These are phyloP conservation scores for Daldinia childiae DNA, from an alignment of 495 filamentous ascomycete species.

Conservation along the genomic window DNA sequence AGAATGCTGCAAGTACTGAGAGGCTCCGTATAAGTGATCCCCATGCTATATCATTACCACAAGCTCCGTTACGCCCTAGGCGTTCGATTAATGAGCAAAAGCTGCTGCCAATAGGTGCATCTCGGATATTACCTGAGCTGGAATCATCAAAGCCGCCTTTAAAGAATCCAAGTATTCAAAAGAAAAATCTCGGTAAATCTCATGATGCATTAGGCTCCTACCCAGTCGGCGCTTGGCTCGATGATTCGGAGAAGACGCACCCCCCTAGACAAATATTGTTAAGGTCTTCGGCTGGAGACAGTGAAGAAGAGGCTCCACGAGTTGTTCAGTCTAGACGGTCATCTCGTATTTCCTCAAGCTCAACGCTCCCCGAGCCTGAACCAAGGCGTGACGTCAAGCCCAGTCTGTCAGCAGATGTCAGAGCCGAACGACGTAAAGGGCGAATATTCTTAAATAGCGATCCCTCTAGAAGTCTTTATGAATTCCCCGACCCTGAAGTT, in stretches of 20 bases:
- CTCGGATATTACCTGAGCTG: conserved; percentile 3
- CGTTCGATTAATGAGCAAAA: background rate
- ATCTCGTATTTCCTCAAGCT: background rate
- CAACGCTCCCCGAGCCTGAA: background rate
- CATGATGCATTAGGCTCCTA: conserved; percentile 29
- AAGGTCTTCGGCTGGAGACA: background rate
- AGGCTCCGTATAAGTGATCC: conserved; percentile 18
- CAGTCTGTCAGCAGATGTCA: background rate
- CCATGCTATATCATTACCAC: background rate
- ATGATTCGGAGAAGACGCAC: background rate
- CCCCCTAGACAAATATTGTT: background rate
- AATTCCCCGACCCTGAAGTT: conserved; percentile 30
- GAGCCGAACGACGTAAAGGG: conserved; percentile 31
- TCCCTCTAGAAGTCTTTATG: background rate
- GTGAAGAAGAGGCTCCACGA: background rate
- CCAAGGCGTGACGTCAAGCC: no score
- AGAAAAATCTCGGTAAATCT: conserved; percentile 9
- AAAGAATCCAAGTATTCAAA: background rate
- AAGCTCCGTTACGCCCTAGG: background rate
- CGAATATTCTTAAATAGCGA: conserved; percentile 8
- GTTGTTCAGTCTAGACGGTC: background rate
- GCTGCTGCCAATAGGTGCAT: background rate
- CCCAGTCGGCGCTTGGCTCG: conserved; percentile 7
- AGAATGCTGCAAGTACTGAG: conserved; percentile 4
- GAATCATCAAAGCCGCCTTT: background rate